Base-by-base conservation (phyloP, 208 protist species). In the Trypanosoma scelopori region DNA sequence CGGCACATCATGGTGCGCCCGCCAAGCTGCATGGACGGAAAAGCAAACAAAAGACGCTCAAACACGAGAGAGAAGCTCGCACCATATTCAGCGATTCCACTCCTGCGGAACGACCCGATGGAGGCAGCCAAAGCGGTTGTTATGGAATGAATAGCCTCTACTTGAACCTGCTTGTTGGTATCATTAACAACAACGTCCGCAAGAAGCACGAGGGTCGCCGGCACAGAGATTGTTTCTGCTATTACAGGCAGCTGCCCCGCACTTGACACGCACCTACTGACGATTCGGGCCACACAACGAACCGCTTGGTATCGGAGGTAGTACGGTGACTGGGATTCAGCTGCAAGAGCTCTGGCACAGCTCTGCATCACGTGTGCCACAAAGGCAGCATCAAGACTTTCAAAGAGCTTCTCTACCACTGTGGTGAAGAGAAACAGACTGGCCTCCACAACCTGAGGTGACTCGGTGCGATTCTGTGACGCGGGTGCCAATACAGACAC, bases 341-440 rank as follows among this genome's bases (percentile, higher is more conserved):
- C 39, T 48, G 39, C 28, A 45, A 65, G 23, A 15, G 35, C 18
- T 25, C 32, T 55, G 15, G 60, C 69, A 22, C 63, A 58, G 15
- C 45, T 53, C 3, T 50, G 42, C 46, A 25, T 20, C 11, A 75
- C 48, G 43, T 28, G 42, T 53, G n/a, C 7, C 15, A 68, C 13
- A 45, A 66, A 69, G 2, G 22, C 43, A 25, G 7, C 18, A 46
- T 69, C 23, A 58, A 75, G 51, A 47, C 20, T 41, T 35, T 64
- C 66, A 42, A 88, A 73, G 7, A 71, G 22, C 30, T 71, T 57
- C 5, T 82, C 78, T 12, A 81, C 45, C 12, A 77, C 20, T 42
- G 79, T 69, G 30, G 70, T 57, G 35, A 66, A 51, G 5, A 85
- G 22, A 74, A 89, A 85, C 23, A 89, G 63, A 0, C 71, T 55